Percentiles rank a stretch among this genome's conserved stretches.
phyloP scores from a whole-genome alignment of 2,329 filamentous ascomycete species.

The Talaromyces albobiverticillius region DNA sequence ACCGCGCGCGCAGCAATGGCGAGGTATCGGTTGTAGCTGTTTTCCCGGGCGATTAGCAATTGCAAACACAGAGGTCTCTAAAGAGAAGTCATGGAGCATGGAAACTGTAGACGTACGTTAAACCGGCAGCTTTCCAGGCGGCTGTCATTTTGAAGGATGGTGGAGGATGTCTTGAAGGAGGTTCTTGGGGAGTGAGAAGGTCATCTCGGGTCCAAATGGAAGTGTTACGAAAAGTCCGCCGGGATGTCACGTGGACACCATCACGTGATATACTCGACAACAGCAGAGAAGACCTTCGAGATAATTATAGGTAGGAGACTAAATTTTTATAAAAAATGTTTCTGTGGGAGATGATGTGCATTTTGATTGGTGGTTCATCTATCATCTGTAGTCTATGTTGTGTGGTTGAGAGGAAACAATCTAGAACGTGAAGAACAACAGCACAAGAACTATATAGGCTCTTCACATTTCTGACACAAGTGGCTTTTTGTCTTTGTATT shows the following conservation, averaged over 20 bases:
- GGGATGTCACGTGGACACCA: conserved; percentile 25
- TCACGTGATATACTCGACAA: no score
- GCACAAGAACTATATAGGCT: neutral
- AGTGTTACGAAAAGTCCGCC: conserved; percentile 9
- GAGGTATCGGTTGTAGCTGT: conserved; percentile 99
- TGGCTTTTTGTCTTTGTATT: no score
- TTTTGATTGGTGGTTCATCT: no score
- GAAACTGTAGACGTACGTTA: conserved; percentile 67
- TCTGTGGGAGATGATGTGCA: no score
- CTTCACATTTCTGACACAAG: neutral
- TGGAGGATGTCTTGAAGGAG: conserved; percentile 23
- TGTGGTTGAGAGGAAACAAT: neutral
- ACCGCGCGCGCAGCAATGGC: conserved; percentile 90
- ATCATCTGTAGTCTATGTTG: neutral
- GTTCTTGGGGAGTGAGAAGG: conserved; percentile 17
- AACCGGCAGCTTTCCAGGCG: conserved; percentile 96
- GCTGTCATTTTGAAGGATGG: conserved; percentile 74
- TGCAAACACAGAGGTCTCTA: conserved; percentile 10
- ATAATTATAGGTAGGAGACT: no score
- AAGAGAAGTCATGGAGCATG: neutral
- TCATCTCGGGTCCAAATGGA: conserved; percentile 11
- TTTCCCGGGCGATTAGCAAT: conserved; percentile 26
- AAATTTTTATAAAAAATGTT: no score
- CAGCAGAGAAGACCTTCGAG: no score
- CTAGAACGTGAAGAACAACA: neutral